A percentile compares a stretch with the other conserved stretches of the same genome.
Conservation (phyloP, 495 filamentous ascomycete genomes). For the Chaetomium fimeti region DNA sequence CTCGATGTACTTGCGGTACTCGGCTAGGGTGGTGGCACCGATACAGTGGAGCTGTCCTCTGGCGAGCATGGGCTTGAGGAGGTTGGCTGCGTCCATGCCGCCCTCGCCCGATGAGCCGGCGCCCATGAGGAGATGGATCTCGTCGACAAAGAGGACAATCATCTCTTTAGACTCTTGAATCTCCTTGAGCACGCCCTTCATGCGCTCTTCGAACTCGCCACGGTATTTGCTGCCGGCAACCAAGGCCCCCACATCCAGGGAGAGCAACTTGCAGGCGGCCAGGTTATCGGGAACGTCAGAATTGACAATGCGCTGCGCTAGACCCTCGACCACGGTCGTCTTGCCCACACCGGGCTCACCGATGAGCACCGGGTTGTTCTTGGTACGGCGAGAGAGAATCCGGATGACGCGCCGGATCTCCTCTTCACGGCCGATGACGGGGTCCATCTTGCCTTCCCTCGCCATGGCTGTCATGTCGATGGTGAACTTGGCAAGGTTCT, state of each 20-base stretch:
- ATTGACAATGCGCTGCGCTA: slow-evolving; percentile 94
- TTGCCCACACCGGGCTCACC: slow-evolving; percentile 98
- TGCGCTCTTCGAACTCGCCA: slow-evolving; percentile 96
- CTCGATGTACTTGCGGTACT: slow-evolving; percentile 99
- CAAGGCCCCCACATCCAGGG: slow-evolving; percentile 89
- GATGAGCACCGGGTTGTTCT: slow-evolving; percentile 94
- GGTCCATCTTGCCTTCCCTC: slow-evolving; percentile 94
- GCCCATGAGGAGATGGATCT: slow-evolving; percentile 98
- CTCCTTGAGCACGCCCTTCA: slow-evolving; percentile 98
- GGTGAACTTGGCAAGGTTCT: slow-evolving; percentile 95
- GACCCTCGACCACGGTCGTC: slow-evolving; percentile 94
- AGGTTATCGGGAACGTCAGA: slow-evolving; percentile 92
- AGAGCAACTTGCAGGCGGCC: slow-evolving; percentile 89
- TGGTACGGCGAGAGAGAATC: slow-evolving; percentile 89
- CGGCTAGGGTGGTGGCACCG: slow-evolving; percentile 88
- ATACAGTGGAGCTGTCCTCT: slow-evolving; percentile 97
- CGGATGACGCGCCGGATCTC: slow-evolving; percentile 93
- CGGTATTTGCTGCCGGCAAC: slow-evolving; percentile 97
- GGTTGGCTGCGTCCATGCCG: slow-evolving; percentile 97
- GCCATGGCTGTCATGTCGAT: slow-evolving; percentile 96
- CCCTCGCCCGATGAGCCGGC: slow-evolving; percentile 91
- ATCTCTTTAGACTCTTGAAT: slow-evolving; percentile 95
- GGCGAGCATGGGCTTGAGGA: slow-evolving; percentile 96
- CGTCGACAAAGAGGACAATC: slow-evolving; percentile 96
- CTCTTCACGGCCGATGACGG: slow-evolving; percentile 95